Percentiles rank a stretch among this genome's conserved stretches.
phyloP scores from a whole-genome alignment of 108 stramenopile species.

The Fragilaria crotonensis region DNA sequence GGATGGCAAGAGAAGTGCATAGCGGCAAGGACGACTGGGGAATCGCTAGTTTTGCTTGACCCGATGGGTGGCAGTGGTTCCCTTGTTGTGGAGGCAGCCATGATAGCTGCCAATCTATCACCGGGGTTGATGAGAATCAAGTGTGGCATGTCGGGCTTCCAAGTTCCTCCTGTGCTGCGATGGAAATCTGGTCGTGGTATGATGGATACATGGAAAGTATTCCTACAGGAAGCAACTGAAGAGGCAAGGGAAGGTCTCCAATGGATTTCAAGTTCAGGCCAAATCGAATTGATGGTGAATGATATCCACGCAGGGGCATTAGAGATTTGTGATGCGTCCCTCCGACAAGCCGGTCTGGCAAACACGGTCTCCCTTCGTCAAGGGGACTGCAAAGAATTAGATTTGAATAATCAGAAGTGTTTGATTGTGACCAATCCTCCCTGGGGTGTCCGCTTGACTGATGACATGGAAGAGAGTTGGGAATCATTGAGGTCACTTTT shows the following conservation, averaged over 20 bases:
- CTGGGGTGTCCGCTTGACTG: constrained; percentile 68
- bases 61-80: constrained; percentile 83
- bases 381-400: constrained; percentile 58
- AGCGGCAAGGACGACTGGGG: constrained; percentile 7
- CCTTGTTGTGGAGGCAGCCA: constrained; percentile 57
- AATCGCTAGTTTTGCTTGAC: constrained; percentile 43
- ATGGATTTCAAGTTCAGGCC: constrained; percentile 1
- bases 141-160: constrained; percentile 38
- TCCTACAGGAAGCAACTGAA: constrained; percentile 53
- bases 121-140: constrained; percentile 64
- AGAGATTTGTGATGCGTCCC: constrained; percentile 21
- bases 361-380: constrained; percentile 40
- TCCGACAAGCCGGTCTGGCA: constrained; percentile 42
- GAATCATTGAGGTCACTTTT: constrained; percentile 57
- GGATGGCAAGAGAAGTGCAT: constrained; percentile 32
- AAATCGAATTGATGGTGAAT: constrained; percentile 15
- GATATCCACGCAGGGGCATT: constrained; percentile 44
- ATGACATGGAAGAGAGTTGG: constrained; percentile 73
- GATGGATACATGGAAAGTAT: constrained; percentile 40
- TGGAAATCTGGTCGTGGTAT: constrained; percentile 46
- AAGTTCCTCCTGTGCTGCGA: constrained; percentile 50
- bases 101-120: constrained; percentile 74
- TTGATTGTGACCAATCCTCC: constrained; percentile 72
- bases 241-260: constrained; percentile 46
- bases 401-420: constrained; percentile 8